Evolutionary conservation across 768 basidiomycete species (phyloP).

Genomic region (Collybia sp.): DNA sequence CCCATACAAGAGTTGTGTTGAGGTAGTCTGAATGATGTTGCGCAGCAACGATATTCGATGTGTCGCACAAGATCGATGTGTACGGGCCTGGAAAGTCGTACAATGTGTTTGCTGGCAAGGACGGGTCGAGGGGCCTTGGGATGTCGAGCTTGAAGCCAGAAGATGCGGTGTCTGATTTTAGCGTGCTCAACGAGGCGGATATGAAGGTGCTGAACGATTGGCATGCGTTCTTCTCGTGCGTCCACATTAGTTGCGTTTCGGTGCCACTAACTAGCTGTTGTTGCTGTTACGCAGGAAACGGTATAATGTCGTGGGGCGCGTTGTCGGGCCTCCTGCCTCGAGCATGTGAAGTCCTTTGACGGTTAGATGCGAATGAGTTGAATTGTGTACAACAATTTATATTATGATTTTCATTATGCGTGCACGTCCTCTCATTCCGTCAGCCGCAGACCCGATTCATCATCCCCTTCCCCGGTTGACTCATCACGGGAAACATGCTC

Average conservation of each 20-base stretch:
- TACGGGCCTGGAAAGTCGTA: slow-evolving; percentile 84
- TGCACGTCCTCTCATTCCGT: too few species aligned
- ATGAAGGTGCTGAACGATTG: slow-evolving; percentile 83
- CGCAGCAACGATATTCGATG: slow-evolving; percentile 88
- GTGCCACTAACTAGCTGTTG: neutral
- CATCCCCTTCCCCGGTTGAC: too few species aligned
- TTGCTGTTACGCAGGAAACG: slow-evolving; percentile 51
- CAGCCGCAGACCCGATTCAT: too few species aligned
- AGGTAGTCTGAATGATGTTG: neutral
- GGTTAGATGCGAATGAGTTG: too few species aligned
- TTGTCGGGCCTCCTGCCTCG: slow-evolving; percentile 40
- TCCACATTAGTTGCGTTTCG: slow-evolving; percentile 14
- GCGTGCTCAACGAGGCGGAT: slow-evolving; percentile 64
- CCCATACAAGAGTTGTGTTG: neutral
- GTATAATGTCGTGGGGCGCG: slow-evolving; percentile 82
- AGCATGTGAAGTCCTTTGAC: slow-evolving; percentile 6
- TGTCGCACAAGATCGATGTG: slow-evolving; percentile 77
- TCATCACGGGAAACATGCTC: too few species aligned
- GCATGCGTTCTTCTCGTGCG: slow-evolving; percentile 83
- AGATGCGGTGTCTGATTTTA: slow-evolving; percentile 88
- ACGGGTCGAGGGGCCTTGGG: slow-evolving; percentile 85
- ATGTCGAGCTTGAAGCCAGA: slow-evolving; percentile 83
- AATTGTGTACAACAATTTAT: too few species aligned
- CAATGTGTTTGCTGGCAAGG: slow-evolving; percentile 89
- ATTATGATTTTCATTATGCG: too few species aligned